These are phyloP conservation scores for Cutaneotrichosporon sp. DNA, from an alignment of 1,284 basidiomycete species.

Conservation along the genomic window DNA sequence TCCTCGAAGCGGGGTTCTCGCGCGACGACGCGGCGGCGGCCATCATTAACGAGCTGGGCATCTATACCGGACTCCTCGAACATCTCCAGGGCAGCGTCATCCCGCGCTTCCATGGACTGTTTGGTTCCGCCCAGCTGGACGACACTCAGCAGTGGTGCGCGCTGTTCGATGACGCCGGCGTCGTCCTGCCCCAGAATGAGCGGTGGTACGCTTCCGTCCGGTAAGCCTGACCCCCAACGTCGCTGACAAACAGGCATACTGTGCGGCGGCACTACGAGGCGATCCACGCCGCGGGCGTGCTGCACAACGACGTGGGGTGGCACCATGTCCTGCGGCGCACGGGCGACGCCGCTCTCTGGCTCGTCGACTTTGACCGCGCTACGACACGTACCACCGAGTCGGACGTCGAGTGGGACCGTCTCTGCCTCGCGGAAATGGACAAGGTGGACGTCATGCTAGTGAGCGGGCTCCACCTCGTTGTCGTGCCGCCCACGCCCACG, in stretches of 20 bases:
- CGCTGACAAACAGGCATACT: neutral
- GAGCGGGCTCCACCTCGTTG: neutral
- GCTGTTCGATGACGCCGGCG: constrained; percentile 11
- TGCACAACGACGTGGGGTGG: constrained; percentile 12
- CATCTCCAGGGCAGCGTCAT: constrained; percentile 10
- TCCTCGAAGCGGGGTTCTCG: neutral
- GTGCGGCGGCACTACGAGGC: constrained; percentile 6
- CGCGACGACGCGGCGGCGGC: neutral
- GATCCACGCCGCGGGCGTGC: constrained; percentile 8
- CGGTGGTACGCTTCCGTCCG: neutral
- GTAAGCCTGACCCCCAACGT: neutral
- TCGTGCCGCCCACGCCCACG: neutral
- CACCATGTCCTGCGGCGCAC: constrained; percentile 7
- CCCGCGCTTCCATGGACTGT: constrained; percentile 5
- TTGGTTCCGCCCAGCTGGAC: constrained; percentile 8
- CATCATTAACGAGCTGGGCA: neutral
- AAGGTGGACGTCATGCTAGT: neutral
- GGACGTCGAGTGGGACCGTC: neutral
- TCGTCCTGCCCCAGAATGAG: neutral
- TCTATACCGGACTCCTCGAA: constrained; percentile 1
- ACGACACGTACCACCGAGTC: neutral
- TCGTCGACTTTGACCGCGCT: constrained; percentile 6
- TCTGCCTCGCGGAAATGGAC: constrained; percentile 1
- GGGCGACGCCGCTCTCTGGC: neutral
- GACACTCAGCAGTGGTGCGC: constrained; percentile 8